Evolutionary conservation across 169 alveolate genomes (phyloP).

Genomic region (Eimeria acervulina): DNA sequence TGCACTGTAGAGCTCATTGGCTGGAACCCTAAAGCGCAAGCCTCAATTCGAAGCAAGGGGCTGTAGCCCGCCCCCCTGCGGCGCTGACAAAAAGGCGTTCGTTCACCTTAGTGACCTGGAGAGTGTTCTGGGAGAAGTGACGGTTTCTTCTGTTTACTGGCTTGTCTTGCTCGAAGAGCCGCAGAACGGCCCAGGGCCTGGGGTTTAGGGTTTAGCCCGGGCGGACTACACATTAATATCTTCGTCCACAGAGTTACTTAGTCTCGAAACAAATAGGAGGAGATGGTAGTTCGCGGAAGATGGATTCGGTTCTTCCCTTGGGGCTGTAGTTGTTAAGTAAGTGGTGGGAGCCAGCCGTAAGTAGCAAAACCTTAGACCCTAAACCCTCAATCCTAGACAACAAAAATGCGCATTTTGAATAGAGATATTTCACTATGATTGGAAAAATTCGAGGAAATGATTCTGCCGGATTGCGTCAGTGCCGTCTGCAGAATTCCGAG

Average conservation of each 20-base stretch:
- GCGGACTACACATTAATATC: background rate
- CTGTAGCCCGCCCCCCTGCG: background rate
- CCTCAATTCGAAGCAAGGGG: background rate
- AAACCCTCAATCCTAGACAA: background rate
- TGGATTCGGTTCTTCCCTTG: background rate
- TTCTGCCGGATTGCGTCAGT: background rate
- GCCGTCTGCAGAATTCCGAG: background rate
- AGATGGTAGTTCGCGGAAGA: background rate
- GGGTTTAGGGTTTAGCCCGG: background rate
- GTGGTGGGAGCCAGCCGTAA: background rate
- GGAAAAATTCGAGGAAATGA: constrained; percentile 1
- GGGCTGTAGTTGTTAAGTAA: background rate
- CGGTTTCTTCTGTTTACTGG: background rate
- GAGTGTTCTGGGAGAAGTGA: background rate
- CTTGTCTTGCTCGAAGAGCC: background rate
- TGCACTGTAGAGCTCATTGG: constrained; percentile 70
- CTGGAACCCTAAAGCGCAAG: background rate
- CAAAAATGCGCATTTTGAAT: background rate
- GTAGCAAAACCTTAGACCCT: background rate
- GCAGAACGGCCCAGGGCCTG: background rate
- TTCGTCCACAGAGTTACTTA: background rate
- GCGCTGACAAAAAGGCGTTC: background rate
- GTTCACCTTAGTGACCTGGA: background rate
- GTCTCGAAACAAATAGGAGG: background rate
- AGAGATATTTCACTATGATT: background rate